Conservation (phyloP, 768 basidiomycete species). For the Tylopilus intermedius region DNA sequence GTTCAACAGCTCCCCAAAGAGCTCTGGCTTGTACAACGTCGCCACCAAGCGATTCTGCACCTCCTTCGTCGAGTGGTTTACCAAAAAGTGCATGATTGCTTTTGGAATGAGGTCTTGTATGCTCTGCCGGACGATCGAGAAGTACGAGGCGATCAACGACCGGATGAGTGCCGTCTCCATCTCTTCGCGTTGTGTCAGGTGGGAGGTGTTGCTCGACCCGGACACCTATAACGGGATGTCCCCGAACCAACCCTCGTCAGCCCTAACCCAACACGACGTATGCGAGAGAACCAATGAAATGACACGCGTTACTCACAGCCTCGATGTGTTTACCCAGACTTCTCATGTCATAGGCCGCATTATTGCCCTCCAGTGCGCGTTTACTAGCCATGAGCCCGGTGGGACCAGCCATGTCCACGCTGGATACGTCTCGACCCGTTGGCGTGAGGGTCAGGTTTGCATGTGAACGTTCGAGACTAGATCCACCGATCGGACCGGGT, state of each 20-base stretch:
- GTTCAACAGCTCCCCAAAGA: slow-evolving; percentile 86
- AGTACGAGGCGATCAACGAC: slow-evolving; percentile 92
- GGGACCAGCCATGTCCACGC: slow-evolving; percentile 44
- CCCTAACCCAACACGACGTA: slow-evolving; percentile 7
- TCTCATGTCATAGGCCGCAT: slow-evolving; percentile 96
- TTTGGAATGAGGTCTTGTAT: slow-evolving; percentile 97
- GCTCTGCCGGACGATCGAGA: slow-evolving; percentile 90
- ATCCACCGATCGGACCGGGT: slow-evolving; percentile 62
- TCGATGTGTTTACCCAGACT: slow-evolving; percentile 96
- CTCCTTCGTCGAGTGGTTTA: slow-evolving; percentile 93
- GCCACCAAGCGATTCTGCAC: slow-evolving; percentile 97
- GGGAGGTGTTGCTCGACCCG: slow-evolving; percentile 52
- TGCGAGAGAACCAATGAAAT: not conserved
- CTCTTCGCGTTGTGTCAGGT: slow-evolving; percentile 80
- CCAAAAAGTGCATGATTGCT: slow-evolving; percentile 96
- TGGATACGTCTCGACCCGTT: slow-evolving; percentile 63
- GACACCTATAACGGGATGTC: slow-evolving; percentile 38
- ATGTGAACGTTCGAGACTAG: slow-evolving; percentile 42
- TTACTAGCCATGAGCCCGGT: slow-evolving; percentile 66
- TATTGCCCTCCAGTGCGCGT: slow-evolving; percentile 64
- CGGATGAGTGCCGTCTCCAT: slow-evolving; percentile 96
- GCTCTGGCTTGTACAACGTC: slow-evolving; percentile 87
- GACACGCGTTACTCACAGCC: slow-evolving; percentile 62
- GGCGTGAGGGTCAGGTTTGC: slow-evolving; percentile 34
- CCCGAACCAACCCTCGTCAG: slow-evolving; percentile 4